phyloP scores from a whole-genome alignment of 352 stramenopile genomes.

The Globisporangium polare region DNA sequence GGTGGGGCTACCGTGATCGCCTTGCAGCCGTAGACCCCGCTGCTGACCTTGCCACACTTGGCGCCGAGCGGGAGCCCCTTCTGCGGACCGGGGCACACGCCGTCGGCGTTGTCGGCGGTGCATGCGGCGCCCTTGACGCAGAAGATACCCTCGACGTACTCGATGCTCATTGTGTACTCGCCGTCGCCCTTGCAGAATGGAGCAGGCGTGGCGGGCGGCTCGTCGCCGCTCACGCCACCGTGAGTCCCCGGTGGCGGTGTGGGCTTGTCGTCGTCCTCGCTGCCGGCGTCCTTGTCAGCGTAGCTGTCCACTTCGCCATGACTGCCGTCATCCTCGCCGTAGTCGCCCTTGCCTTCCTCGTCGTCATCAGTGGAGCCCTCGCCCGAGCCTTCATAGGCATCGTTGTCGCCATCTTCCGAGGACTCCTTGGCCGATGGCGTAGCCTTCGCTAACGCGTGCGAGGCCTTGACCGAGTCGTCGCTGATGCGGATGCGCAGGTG shows the following conservation, averaged over 20 bases:
- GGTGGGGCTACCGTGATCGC: background rate
- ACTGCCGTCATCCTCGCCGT: background rate
- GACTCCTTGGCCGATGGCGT: background rate
- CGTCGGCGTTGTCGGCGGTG: background rate
- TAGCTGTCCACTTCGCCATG: background rate
- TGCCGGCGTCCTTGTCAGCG: background rate
- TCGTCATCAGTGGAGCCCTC: too few relatives aligned
- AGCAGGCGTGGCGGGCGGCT: too few relatives aligned
- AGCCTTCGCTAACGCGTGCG: background rate
- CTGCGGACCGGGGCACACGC: slow-evolving; percentile 11
- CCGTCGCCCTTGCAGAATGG: slow-evolving; percentile 9
- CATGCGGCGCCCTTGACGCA: slow-evolving; percentile 10
- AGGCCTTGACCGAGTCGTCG: background rate
- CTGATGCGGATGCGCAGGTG: slow-evolving; percentile 13
- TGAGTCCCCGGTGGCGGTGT: too few relatives aligned
- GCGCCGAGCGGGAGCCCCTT: slow-evolving; percentile 10
- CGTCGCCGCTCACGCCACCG: too few relatives aligned
- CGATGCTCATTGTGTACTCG: slow-evolving; percentile 5
- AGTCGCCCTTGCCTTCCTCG: background rate
- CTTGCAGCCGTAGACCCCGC: slow-evolving; percentile 1
- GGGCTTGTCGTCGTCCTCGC: background rate
- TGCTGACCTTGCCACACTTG: background rate
- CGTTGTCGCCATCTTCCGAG: background rate
- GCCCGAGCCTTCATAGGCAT: background rate
- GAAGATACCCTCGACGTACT: slow-evolving; percentile 4